A percentile compares a stretch with the other conserved stretches of the same genome.
phyloP scores from a whole-genome alignment of 1,139 yeast genomes.

The Geotrichum reessii region DNA sequence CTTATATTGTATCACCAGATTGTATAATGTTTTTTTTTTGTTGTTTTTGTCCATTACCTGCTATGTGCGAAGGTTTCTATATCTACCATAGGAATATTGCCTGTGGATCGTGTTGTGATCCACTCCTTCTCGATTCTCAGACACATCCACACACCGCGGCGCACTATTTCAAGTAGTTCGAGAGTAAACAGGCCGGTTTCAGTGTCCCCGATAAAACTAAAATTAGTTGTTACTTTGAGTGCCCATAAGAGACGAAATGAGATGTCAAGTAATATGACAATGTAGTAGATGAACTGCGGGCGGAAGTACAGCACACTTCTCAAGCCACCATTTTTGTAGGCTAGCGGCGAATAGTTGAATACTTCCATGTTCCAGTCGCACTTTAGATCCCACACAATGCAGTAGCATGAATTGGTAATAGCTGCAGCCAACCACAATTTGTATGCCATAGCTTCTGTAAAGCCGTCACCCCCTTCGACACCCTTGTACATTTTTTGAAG shows the following conservation, averaged over 20 bases:
- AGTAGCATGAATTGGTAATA: constrained; percentile 63
- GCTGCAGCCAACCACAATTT: constrained; percentile 50
- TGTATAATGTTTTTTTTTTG: background rate
- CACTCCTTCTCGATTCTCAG: constrained; percentile 77
- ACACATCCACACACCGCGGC: constrained; percentile 89
- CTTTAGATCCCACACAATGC: constrained; percentile 81
- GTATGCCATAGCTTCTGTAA: constrained; percentile 29
- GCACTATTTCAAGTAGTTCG: constrained; percentile 65
- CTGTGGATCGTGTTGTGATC: constrained; percentile 18
- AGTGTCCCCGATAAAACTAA: constrained; percentile 37
- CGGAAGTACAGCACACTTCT: constrained; percentile 13
- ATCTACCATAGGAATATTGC: background rate
- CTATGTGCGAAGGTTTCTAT: background rate
- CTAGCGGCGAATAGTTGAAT: constrained; percentile 13
- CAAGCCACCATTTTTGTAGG: constrained; percentile 20
- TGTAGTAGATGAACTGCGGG: constrained; percentile 42
- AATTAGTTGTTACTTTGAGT: constrained; percentile 41
- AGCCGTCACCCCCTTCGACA: constrained; percentile 20
- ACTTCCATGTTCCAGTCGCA: constrained; percentile 84
- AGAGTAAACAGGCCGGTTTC: constrained; percentile 59
- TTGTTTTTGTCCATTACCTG: background rate
- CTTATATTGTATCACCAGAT: background rate
- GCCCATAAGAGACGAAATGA: constrained; percentile 71
- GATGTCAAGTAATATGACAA: constrained; percentile 56
- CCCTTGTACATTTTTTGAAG: constrained; percentile 20